Evolutionary conservation across 345 rosid species (phyloP), one percentile per base, ranked within the genome.

Genomic region (Eucalyptus cloeziana): DNA sequence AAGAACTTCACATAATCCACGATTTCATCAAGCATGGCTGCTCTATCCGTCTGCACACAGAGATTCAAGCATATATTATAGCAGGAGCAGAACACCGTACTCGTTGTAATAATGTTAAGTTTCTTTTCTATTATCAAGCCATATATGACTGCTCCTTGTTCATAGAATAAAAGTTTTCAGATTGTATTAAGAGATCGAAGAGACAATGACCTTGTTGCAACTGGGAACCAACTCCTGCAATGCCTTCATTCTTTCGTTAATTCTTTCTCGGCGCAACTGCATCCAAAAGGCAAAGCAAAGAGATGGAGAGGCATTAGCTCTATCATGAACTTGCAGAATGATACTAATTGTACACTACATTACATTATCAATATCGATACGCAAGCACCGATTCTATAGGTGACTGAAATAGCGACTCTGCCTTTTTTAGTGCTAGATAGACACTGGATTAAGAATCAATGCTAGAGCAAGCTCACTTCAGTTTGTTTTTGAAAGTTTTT

Each of bases 1-100:
- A 96, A 92, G 90, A 96, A 96, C 96, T 95, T 96, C 89, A 96
- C 98, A 86, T 96, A 96, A 90, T 96, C 98, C 88, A 95, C 96
- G 50, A 96, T 96, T 89, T 96, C 98, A 45, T 96, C 98, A 47
- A 96, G 96, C 96, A 96, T 96, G 83, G 94, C 94, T 86, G 98
- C 98, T 90, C 95, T 94, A 86, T 96, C 98, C 15, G 95, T 94
- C 98, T 96, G 95, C 91, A 90, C 30, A 76, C 85, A 76, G 85
- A 76, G 47, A 76, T 76, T 76, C 27, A 76, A 40, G 47, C 8
- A 40, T 3, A 40, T 11, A 76, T 76, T 76, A 76, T 22, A 40
- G 85, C 85, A 76, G 47, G 27, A 76, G 85, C 27, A 6, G 85
- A 21, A 76, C 47, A 40, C 24, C 6, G 13, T 40, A 76, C 85